Evolutionary conservation across 441 rosid species (phyloP).

Genomic region (Rhodomyrtus psidioides): DNA sequence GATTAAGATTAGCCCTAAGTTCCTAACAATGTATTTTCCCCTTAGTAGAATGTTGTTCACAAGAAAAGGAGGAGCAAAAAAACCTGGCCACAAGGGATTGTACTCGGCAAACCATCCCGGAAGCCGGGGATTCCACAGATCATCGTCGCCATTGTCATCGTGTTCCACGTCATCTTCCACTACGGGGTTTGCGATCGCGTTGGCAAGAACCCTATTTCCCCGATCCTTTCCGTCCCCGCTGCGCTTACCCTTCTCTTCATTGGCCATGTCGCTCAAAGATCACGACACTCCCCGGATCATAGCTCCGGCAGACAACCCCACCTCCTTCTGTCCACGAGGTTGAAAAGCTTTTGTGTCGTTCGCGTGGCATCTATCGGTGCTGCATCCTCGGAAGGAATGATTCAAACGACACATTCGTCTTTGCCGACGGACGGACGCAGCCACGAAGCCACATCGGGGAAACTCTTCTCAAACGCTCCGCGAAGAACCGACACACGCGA

Average conservation of each 20-base stretch:
- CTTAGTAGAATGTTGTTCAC: not conserved
- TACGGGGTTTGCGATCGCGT: not conserved
- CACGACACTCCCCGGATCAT: not conserved
- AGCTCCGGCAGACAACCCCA: not conserved
- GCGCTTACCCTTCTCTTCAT: not conserved
- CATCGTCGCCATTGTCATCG: no score
- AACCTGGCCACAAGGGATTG: slow-evolving; percentile 36
- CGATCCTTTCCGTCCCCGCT: not conserved
- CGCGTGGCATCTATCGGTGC: not conserved
- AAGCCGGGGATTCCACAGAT: not conserved
- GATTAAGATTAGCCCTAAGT: not conserved
- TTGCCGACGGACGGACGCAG: not conserved
- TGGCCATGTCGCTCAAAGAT: not conserved
- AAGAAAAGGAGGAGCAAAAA: not conserved
- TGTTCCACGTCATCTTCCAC: not conserved
- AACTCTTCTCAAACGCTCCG: not conserved
- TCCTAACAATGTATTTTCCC: not conserved
- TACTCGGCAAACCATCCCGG: slow-evolving; percentile 38
- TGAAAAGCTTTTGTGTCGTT: not conserved
- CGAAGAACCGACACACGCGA: not conserved
- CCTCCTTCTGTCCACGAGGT: not conserved
- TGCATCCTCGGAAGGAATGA: not conserved
- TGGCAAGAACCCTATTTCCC: not conserved
- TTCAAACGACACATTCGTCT: not conserved
- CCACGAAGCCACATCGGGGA: not conserved